Percentiles rank a stretch among this genome's conserved stretches.
phyloP scores from a whole-genome alignment of 306 rosid genomes.

The Erythrophleum fordii region DNA sequence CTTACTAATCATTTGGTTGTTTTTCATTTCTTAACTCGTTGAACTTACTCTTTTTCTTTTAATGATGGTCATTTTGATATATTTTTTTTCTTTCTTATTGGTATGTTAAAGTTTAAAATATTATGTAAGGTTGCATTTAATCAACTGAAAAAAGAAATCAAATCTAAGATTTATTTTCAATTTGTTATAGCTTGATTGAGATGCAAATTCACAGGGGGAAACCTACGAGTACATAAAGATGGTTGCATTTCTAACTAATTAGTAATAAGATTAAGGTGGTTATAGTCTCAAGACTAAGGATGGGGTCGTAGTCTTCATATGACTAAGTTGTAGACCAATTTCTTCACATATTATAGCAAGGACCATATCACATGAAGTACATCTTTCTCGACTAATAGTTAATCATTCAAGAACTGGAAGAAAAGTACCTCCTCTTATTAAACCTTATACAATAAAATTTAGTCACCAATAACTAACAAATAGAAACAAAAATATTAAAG shows the following conservation, averaged over 20 bases:
- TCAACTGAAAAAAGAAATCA: background rate
- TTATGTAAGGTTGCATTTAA: background rate
- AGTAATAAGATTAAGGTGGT: background rate
- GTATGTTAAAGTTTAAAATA: background rate
- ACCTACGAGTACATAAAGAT: background rate
- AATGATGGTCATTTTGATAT: background rate
- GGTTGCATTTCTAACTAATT: background rate
- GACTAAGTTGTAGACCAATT: background rate
- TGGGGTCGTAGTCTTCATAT: too few relatives aligned
- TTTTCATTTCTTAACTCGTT: background rate
- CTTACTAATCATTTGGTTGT: background rate
- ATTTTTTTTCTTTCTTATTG: background rate
- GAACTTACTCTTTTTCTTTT: background rate
- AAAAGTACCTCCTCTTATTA: constrained; percentile 18
- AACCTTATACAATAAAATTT: constrained; percentile 16
- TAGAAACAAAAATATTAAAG: background rate
- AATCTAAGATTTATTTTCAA: background rate
- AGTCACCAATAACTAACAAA: constrained; percentile 13
- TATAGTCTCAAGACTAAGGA: background rate
- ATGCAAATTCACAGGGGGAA: too few relatives aligned
- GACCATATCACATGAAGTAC: background rate
- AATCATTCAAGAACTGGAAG: background rate
- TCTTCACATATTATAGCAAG: background rate
- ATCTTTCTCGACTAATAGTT: constrained; percentile 2
- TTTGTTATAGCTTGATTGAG: background rate